Evolutionary conservation across 225 moss, liverwort and hornwort genomes (phyloP), one percentile per base, ranked within the genome.

Genomic region (Pseudisothecium myosuroides): DNA sequence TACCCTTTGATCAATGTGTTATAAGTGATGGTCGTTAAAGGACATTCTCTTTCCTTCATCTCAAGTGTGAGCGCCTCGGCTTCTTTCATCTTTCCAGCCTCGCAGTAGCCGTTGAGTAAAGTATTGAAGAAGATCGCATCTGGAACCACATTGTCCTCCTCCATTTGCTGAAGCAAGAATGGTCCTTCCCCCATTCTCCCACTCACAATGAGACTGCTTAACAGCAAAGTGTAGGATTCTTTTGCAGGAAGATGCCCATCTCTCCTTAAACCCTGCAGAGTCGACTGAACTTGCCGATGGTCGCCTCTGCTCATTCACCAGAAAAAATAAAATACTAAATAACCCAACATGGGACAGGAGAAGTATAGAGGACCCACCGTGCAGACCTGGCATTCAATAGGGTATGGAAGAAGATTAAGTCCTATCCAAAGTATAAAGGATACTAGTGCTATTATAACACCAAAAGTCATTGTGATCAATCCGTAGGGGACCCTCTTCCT

Each of bases 1-100:
- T 97, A 96, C 28, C 97, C 97, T 84, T 96, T 96, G 88, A 95
- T 95, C 88, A 98, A 91, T 11, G 97, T 98, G 90, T 98, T 97
- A n/a, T 94, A 98, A 24, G 91, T 96, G 52, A 83, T 93, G 62
- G 91, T 90, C 55, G 93, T 96, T 77, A 95, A 93, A 61, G 56
- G 56, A 85, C 95, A 94, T 36, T 92, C 95, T 59, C 90, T 61
- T 45, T 92, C 88, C 88, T 96, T 96, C 96, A 98, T 98, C 64
- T 96, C 92, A 82, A 90, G 75, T 65, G 96, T 83, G 88, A 96
- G 93, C 61, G 92, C 90, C 56, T 97, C 95, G 62, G 92, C 97
- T 66, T 94, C 91, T 61, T 92, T 76, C 83, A 97, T 89, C 85
- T 95, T 95, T 31, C 94, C 88, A 89, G 91, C 88, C 85, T 94